Evolutionary conservation across 495 filamentous ascomycete species (phyloP), one percentile per base, ranked within the genome.

Genomic region (Penicillium psychrofluorescens): DNA sequence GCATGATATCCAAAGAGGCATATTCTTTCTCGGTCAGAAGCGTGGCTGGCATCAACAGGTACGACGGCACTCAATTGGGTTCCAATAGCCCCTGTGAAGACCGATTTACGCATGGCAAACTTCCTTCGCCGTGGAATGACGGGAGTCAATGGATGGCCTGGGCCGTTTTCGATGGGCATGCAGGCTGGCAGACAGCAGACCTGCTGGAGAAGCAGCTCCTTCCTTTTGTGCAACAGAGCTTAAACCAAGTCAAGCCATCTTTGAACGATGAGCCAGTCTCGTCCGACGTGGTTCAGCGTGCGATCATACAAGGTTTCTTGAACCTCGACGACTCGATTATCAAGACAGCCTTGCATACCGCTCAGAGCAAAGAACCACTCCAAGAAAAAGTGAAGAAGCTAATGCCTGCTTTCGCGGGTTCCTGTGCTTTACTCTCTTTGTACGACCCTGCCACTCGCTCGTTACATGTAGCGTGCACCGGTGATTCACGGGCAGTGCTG

Each of bases 401-500:
- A 33, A 59, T 48, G 32, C 70, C 76, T 28, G 75, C 69, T 11
- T 73, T 67, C 45, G 58, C 75, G 2, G 79, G 80, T 0, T 80
- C 78, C 2, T 84, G 80, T 41, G 82, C 80, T 4, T 63, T 84
- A 8, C 58, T 84, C 0, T 66, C 77, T 1, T 43, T 79, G 10
- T 81, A 72, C 46, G 76, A 84, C 40, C 61, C 73, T 1, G 10
- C 30, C 9, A 62, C 64, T n/a, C 56, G 63, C 36, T 69, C 60
- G 2, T 55, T 85, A 1, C 70, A 75, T 29, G 78, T 83, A 1
- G 82, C 81, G 0, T 78, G 74, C 38, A 70, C 66, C 1, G 79
- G 79, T 6, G 77, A 81, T 54, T 81, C 74, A 8, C 67, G 79
- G 14, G 80, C 81, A 1, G 78, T 85, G 0, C 59, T 84, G 2